Conservation (phyloP, 2,329 filamentous ascomycete species). For the Coccinonectria pachysandricola region DNA sequence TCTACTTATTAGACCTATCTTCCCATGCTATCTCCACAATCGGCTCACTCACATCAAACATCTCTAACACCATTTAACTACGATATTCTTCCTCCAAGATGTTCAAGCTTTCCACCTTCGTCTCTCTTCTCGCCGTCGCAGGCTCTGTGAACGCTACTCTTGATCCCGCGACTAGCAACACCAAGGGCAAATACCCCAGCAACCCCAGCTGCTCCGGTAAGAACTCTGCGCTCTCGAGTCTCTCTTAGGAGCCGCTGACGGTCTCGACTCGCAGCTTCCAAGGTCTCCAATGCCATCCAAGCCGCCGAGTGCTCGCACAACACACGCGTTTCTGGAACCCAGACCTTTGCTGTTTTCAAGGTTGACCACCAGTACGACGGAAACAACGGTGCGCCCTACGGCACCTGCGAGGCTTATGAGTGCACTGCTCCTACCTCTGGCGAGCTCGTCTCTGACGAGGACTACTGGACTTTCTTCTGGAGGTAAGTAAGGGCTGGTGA, state of each 20-base stretch:
- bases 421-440: constrained; percentile 10
- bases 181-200: constrained; percentile 14
- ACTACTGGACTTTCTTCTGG: constrained; percentile 20
- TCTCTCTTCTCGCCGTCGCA: constrained; percentile 11
- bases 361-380: constrained; percentile 15
- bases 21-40: too few species aligned
- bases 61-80: constrained; percentile 3
- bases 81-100: too few species aligned
- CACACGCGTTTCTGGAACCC: constrained; percentile 14
- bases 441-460: constrained; percentile 7
- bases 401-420: constrained; percentile 13
- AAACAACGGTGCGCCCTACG: constrained; percentile 16
- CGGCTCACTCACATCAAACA: too few species aligned
- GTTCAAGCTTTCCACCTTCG: constrained; percentile 11
- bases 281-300: constrained; percentile 15
- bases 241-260: background rate
- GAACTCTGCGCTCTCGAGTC: background rate
- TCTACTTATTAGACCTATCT: too few species aligned
- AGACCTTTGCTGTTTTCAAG: constrained; percentile 17
- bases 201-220: constrained; percentile 12
- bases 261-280: constrained; percentile 5
- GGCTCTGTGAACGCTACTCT: constrained; percentile 14
- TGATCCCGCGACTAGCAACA: constrained; percentile 15
- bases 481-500: constrained; percentile 5
- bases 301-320: constrained; percentile 17